phyloP scores from a whole-genome alignment of 2,329 filamentous ascomycete genomes.

The Cercospora sp. region DNA sequence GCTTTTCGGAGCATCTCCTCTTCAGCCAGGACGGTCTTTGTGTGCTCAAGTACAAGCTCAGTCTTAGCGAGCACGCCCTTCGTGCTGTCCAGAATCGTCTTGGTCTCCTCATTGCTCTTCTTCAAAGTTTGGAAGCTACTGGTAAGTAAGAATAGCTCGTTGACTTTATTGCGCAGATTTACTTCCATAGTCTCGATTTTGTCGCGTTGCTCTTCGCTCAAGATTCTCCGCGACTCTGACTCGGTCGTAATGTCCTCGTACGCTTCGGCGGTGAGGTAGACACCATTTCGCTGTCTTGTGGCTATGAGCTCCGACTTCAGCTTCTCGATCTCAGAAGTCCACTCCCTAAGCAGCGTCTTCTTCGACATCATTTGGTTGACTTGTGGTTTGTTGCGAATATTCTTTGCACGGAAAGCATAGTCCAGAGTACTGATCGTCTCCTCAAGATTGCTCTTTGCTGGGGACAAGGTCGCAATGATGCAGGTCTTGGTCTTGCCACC shows the following conservation, averaged over 20 bases:
- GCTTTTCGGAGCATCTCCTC: constrained; percentile 79
- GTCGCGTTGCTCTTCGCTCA: constrained; percentile 87
- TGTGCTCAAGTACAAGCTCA: constrained; percentile 76
- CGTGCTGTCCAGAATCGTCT: constrained; percentile 71
- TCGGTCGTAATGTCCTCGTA: constrained; percentile 91
- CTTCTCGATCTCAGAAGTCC: constrained; percentile 89
- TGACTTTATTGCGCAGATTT: constrained; percentile 88
- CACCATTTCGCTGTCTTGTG: constrained; percentile 88
- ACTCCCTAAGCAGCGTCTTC: constrained; percentile 86
- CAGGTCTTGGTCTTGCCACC: constrained; percentile 96
- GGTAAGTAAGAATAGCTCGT: constrained; percentile 84
- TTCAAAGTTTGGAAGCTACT: constrained; percentile 85
- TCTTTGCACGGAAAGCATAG: constrained; percentile 97
- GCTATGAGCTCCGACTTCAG: constrained; percentile 91
- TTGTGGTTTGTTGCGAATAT: constrained; percentile 97
- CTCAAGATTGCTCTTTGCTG: constrained; percentile 90
- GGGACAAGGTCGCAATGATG: constrained; percentile 95
- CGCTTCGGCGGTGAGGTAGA: constrained; percentile 84
- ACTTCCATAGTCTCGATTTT: constrained; percentile 90
- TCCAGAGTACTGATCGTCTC: constrained; percentile 98
- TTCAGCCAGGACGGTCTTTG: constrained; percentile 72
- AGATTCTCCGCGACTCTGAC: constrained; percentile 86
- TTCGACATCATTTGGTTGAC: constrained; percentile 90
- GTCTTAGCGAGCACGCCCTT: constrained; percentile 82
- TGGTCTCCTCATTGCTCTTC: constrained; percentile 82